A percentile compares a stretch with the other conserved stretches of the same genome.
These are phyloP conservation scores for Kuraishia ogatae DNA, from an alignment of 805 yeast species.

Conservation along the genomic window DNA sequence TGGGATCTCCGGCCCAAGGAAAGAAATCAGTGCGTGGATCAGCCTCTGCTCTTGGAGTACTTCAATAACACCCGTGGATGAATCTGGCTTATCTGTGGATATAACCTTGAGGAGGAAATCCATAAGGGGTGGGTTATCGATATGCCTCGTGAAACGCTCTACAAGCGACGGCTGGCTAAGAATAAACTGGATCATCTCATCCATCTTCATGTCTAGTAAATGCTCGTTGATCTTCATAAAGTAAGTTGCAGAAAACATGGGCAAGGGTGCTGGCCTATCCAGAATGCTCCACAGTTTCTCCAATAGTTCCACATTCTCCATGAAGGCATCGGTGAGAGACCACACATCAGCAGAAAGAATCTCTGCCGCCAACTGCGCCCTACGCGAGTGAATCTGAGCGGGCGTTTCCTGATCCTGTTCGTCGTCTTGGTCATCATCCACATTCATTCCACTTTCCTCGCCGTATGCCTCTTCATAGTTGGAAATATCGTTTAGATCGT, in stretches of 20 bases:
- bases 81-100: constrained; percentile 86
- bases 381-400: constrained; percentile 24
- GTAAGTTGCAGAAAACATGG: constrained; percentile 74
- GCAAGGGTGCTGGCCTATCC: constrained; percentile 56
- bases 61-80: constrained; percentile 81
- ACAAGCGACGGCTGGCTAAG: constrained; percentile 63
- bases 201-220: constrained; percentile 80
- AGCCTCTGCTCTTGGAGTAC: constrained; percentile 63
- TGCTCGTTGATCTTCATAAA: constrained; percentile 91
- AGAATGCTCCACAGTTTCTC: constrained; percentile 73
- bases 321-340: constrained; percentile 85
- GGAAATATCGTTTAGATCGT: background rate
- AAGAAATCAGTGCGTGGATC: constrained; percentile 63
- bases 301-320: constrained; percentile 62
- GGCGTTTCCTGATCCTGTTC: constrained; percentile 22
- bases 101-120: constrained; percentile 85
- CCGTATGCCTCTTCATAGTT: background rate
- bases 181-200: constrained; percentile 66
- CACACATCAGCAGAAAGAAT: constrained; percentile 87
- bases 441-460: constrained; percentile 14
- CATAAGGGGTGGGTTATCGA: constrained; percentile 91
- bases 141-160: constrained; percentile 71
- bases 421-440: constrained; percentile 20
- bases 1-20: constrained; percentile 57
- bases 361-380: constrained; percentile 76